Evolutionary conservation across 805 yeast species (phyloP), one percentile per base, ranked within the genome.

Genomic region (Myxozyma melibiosi): DNA sequence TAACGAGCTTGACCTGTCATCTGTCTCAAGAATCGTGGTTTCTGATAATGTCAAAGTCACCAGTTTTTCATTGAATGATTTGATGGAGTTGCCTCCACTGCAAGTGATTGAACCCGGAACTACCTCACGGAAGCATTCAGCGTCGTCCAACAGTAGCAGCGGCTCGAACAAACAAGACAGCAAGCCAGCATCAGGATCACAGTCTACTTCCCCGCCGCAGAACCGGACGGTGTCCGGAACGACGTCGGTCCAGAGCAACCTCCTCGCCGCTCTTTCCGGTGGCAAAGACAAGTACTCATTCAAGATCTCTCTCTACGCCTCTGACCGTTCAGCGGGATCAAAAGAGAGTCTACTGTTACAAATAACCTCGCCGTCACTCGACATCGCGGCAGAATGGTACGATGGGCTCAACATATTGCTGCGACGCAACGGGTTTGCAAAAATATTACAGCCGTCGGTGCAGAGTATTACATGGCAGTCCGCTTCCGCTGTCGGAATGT

Each of bases 311-410:
- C 16, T 55, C 1, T 33, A 34, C 16, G 61, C 61, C 4, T 33
- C 25, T 34, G n/a, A 5, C 11, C 16, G 37, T 7, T n/a, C 41
- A 1, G 18, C 46, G 25, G 22, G 16, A 18, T n/a, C 52, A 9
- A 22, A 38, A 11, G 54, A 57, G 6, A 14, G 35, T 2, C 20
- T 37, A 8, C n/a, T 57, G 25, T 14, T 57, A 22, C 54, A 57
- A 14, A 7, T 57, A 11, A 43, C 31, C 16, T 46, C 55, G 13
- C 52, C 48, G 34, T 31, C 55, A 4, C 9, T 8, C 20, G 53
- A 43, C 7, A 8, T 44, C 11, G 43, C 41, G 24, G 51, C 48
- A 1, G 62, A 57, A 31, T 57, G 62, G 62, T 49, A 49, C 28
- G 62, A 57, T 22, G 62, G 61, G 4, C 25, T 57, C 31, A 53